Base-by-base conservation (phyloP, 192 early-diverging fungal genomes). In the Umbelopsis vinacea region DNA sequence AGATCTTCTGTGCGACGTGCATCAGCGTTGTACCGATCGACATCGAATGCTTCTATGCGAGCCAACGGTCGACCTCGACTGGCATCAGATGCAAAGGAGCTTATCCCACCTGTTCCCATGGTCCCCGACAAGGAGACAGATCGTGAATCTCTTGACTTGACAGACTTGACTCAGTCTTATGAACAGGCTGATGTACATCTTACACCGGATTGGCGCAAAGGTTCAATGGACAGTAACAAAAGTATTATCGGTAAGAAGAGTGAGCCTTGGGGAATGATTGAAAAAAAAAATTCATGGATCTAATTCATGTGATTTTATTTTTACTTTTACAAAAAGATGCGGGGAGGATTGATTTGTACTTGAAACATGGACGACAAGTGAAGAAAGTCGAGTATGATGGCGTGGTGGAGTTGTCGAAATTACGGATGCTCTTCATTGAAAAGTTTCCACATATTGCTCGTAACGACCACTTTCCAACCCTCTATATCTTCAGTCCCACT, bases 351-450 rank as follows among this genome's bases (percentile, higher is more conserved):
- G 40, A 45, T 14, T 75, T 92, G 43, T 89, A 81, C 71, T 67
- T 92, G 53, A 85, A 89, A 74, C 78, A 89, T 10, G 86, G 84
- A 33, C 83, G 88, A 50, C 82, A 85, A 22, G 74, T 82, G 10
- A 90, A 90, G 47, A 84, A 86, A 63, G 83, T 84, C 1, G 71
- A 52, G 10, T 75, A 87, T 33, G 69, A 79, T 33, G 86, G 81
- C 2, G 76, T 77, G 6, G 68, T 85, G 10, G 83, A 83, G 24
- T 79, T 83, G 37, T 79, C 82, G 6, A 71, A 72, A 0, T 70
- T 92, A 29, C 69, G 83, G 53, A 86, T 88, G 74, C 53, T 92
- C 50, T 92, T 92, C 73, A 87, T 88, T 54, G 88, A 89, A 54
- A 87, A 88, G 69, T 92, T 89, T 70, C 81, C 82, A 52, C 83